Base-by-base conservation (phyloP, 73 alveolate species). In the Paramecium bursaria region DNA sequence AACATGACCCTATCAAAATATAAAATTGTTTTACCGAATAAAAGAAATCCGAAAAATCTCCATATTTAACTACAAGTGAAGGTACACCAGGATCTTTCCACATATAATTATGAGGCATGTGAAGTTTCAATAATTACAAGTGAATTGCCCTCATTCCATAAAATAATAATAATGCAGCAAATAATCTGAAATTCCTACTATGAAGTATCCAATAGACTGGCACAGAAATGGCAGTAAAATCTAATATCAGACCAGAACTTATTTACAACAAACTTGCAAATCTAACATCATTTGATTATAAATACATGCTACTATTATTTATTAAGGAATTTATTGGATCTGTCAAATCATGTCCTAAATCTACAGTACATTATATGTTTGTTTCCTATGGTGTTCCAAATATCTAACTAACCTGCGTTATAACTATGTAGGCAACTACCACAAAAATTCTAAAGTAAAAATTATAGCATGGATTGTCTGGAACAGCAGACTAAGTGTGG, bases 1-100 rank as follows among this genome's bases (percentile, higher is more conserved):
- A 35, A 67, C 82, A 67, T 67, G 82, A 19, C 82, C 82, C 82
- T 67, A 35, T 39, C n/a, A n/a, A n/a, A n/a, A n/a, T n/a, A n/a
- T n/a, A n/a, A n/a, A 33, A 10, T 50, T n/a, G 7, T 15, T 9
- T 1, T 67, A 67, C 82, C 10, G 82, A 67, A 42, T 67, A 67
- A 67, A 67, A 67, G 14, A 67, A 67, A 42, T 67, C 82, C 2
- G 82, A 67, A 42, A 21, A 67, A 25, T 67, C 22, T 14, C 82
- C 82, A 15, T 67, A 67, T 39, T 67, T 67, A 5, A 67, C 82
- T 10, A 67, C 82, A 21, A 67, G n/a, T 10, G 60, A 39, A 11
- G 57, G 82, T 44, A 67, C 82, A 13, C 26, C n/a, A 11, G 82
- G 82, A 21, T 67, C 82, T 33, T 31, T 47, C 82, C 82, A 67